Evolutionary conservation across 2,329 filamentous ascomycete genomes (phyloP).

Genomic region (Fusarium sp.): DNA sequence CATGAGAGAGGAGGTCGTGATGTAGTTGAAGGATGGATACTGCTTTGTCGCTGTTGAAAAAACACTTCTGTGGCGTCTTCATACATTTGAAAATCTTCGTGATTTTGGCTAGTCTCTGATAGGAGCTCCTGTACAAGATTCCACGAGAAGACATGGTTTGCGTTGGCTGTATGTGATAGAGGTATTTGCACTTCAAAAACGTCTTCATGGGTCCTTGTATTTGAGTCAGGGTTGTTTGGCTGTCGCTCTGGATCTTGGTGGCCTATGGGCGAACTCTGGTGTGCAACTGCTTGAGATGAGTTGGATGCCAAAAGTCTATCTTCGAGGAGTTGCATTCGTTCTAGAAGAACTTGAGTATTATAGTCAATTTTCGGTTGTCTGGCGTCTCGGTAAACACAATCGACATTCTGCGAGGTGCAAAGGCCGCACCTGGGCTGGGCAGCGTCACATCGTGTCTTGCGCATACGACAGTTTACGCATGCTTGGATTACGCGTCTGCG

Average conservation of each 20-base stretch:
- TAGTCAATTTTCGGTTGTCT: constrained; percentile 49
- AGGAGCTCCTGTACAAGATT: constrained; percentile 13
- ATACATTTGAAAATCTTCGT: background rate
- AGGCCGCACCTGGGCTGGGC: constrained; percentile 48
- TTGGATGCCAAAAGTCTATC: constrained; percentile 36
- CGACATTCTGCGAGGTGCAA: constrained; percentile 48
- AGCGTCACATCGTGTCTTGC: constrained; percentile 52
- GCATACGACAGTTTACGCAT: constrained; percentile 49
- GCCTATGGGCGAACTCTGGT: fast-evolving
- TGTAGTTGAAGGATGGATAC: background rate
- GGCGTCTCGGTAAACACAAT: constrained; percentile 50
- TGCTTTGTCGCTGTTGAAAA: constrained; percentile 3
- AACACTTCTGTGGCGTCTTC: constrained; percentile 32
- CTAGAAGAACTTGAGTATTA: constrained; percentile 48
- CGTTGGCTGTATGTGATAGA: constrained; percentile 31
- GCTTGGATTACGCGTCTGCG: constrained; percentile 42
- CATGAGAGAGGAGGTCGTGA: constrained; percentile 7
- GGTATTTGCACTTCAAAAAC: constrained; percentile 25
- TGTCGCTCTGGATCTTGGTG: background rate
- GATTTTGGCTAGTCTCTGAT: background rate
- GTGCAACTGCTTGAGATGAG: fast-evolving
- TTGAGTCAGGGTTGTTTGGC: background rate
- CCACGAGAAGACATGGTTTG: constrained; percentile 37
- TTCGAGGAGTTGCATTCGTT: constrained; percentile 50
- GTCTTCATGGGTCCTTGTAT: background rate